Conservation (phyloP, 1,284 basidiomycete genomes). For the Cutaneotrichosporon dermatis region DNA sequence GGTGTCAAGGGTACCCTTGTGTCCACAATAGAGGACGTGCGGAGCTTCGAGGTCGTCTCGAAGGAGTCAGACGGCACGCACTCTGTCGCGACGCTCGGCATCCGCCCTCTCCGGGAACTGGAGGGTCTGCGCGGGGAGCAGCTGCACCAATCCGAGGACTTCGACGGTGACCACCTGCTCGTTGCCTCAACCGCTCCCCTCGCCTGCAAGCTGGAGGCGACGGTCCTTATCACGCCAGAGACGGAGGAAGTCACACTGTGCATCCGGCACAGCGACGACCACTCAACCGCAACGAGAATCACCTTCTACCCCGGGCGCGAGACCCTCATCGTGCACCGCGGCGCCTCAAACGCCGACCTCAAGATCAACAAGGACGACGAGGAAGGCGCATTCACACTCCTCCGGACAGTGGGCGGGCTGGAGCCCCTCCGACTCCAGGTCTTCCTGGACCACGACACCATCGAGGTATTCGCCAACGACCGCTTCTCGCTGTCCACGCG, state of each 20-base stretch:
- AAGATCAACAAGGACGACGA: constrained; percentile 9
- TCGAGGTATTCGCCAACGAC: constrained; percentile 44
- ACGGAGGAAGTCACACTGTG: constrained; percentile 1
- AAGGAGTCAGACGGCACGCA: background rate
- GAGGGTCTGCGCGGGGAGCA: background rate
- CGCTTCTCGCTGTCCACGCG: constrained; percentile 35
- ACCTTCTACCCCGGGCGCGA: constrained; percentile 3
- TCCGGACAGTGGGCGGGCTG: constrained; percentile 3
- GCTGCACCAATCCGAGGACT: background rate
- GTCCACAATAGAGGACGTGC: constrained; percentile 4
- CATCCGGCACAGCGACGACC: constrained; percentile 4
- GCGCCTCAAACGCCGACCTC: background rate
- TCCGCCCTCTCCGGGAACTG: constrained; percentile 14
- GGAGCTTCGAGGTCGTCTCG: constrained; percentile 4
- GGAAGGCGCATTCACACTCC: constrained; percentile 13
- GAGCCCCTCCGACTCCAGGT: constrained; percentile 29
- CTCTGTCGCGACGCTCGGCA: constrained; percentile 14
- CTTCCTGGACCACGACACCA: constrained; percentile 34
- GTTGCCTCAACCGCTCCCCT: constrained; percentile 1
- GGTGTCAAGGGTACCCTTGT: constrained; percentile 3
- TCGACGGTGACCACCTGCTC: background rate
- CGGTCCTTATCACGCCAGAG: background rate
- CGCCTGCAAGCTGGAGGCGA: constrained; percentile 4
- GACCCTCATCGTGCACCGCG: constrained; percentile 3
- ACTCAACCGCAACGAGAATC: constrained; percentile 7